Evolutionary conservation across 768 basidiomycete species (phyloP), one percentile per base, ranked within the genome.

Genomic region (Termitomyces sp.): DNA sequence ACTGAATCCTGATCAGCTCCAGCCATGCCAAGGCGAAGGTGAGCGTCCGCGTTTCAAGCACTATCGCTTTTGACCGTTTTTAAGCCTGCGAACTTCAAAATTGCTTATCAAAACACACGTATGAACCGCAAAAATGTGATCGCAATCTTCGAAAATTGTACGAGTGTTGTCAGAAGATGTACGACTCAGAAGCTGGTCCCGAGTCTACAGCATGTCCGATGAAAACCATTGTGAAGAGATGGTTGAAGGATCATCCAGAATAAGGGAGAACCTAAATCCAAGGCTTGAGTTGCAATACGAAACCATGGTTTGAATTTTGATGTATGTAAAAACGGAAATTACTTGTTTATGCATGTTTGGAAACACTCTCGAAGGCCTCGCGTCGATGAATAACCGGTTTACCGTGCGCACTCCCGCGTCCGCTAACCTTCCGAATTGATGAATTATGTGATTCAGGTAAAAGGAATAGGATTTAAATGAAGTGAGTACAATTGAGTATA

Each of bases 131-230:
- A 29, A 62, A 55, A 14, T 64, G 63, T 34, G 56, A 64, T 20
- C 8, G 22, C 8, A 52, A 56, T 16, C 41, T 64, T 26, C 53
- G 61, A 12, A 53, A 22, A 43, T n/a, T 64, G 51, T 64, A 64
- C 48, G 51, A 60, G 20, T 64, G 63, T 39, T 64, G 63, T 48
- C 50, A 60, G 51, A 41, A 32, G 31, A 62, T 64, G 61, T 64
- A 64, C 46, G 42, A 57, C 4, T 46, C 31, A 12, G 26, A 10
- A 20, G 6, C 5, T 29, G 37, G 32, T 14, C 31, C 22, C 0
- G 37, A 58, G 18, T 63, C 63, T 13, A 60, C 61, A 18, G 63
- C 61, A 36, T 64, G 63, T 39, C 63, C 63, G 3, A 62, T 59
- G 54, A 31, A 36, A 39, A 47, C 13, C 9, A 55, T 64, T 36